phyloP scores from a whole-genome alignment of 2,329 filamentous ascomycete genomes.

The Neofusicoccum laricinum region DNA sequence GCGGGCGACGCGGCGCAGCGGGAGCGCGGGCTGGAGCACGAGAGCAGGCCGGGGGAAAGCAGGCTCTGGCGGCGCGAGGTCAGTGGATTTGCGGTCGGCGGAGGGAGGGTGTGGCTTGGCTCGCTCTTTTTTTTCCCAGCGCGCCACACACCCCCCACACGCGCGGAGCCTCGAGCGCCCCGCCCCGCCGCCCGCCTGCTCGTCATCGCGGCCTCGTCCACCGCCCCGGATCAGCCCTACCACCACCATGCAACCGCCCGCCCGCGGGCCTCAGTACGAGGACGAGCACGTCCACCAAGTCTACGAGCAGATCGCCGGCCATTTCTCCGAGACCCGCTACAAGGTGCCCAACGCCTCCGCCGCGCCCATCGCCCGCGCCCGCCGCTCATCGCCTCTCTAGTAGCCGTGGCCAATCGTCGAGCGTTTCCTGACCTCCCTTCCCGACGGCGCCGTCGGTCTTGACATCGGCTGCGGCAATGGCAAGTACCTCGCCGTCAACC shows the following conservation, averaged over 20 bases:
- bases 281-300: conserved; percentile 83
- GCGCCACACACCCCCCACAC: conserved; percentile 14
- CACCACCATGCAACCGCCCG: background rate
- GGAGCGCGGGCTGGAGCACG: background rate
- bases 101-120: background rate
- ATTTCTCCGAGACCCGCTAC: conserved; percentile 77
- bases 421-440: conserved; percentile 65
- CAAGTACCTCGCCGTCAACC: conserved; percentile 85
- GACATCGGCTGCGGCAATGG: conserved; percentile 97
- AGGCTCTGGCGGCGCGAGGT: background rate
- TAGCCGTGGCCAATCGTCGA: conserved; percentile 91
- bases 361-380: background rate
- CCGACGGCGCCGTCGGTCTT: conserved; percentile 72
- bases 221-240: background rate
- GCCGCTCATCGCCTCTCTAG: conserved; percentile 14
- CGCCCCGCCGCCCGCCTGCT: background rate
- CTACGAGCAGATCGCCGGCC: conserved; percentile 81
- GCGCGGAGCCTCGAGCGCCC: background rate
- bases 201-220: background rate
- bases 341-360: conserved; percentile 47
- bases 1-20: background rate
- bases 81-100: background rate
- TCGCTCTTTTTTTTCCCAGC: background rate
- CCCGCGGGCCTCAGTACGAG: conserved; percentile 65
- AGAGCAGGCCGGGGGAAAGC: background rate